Base-by-base conservation (phyloP, 2,329 filamentous ascomycete species). In the Pyricularia sp. region DNA sequence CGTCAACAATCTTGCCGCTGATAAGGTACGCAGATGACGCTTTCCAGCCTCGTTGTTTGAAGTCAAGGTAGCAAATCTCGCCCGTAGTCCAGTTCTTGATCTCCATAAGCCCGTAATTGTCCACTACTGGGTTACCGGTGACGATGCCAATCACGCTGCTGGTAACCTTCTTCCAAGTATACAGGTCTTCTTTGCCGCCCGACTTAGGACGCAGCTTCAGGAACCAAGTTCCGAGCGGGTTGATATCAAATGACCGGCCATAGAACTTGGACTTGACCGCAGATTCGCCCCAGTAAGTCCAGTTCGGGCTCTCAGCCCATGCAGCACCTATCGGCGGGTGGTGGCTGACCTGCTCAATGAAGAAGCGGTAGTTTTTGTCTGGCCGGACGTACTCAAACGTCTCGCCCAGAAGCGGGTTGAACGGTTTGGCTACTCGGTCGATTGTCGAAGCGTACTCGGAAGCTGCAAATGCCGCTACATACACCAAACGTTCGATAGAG, bases 151-250 rank as follows among this genome's bases (percentile, higher is more conserved):
- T 88, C n/a, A 99, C 94, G 1, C 93, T 96, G 1, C 92, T 94
- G 0, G 93, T 97, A 22, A 97, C 92, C 78, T 99, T 99, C 78
- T 97, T 97, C 94, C 94, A 99, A 0, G 93, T 97, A 76, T 96
- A 99, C 1, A 97, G 80, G 70, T 99, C 94, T 68, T 90, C 87
- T 70, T 89, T 88, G 10, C 87, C 88, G 3, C 89, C 91, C 3
- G 85, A 81, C 0, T 83, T 84, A 0, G 93, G 91, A 1, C 91
- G 88, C 31, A 99, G 81, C 72, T 84, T 90, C 66, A 97, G 79
- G 79, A 97, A 99, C 94, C 94, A 99, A 8, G 94, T 99, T 40
- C 94, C 94, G 10, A 97, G 84, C 3, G 91, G 93, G 72, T 97
- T 96, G 75, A 97, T 92, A 71, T 99, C 94, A 73, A 99, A 97